phyloP scores from a whole-genome alignment of 2,329 filamentous ascomycete species.

The Talaromyces piceae region DNA sequence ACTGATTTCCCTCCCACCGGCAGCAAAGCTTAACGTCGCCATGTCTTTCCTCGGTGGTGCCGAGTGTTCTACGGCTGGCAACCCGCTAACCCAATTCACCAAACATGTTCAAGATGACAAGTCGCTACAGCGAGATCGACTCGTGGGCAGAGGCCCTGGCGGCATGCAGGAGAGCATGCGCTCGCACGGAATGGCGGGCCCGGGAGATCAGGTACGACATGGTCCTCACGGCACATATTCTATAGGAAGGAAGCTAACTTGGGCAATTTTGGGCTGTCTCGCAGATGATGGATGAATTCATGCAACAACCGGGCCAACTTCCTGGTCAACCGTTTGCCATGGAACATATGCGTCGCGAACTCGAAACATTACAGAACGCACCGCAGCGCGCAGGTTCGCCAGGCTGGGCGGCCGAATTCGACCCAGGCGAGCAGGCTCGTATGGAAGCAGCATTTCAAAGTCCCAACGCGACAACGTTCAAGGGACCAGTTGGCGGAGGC shows the following conservation, averaged over 20 bases:
- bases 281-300: conserved; percentile 91
- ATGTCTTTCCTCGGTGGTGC: conserved; percentile 97
- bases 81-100: conserved; percentile 93
- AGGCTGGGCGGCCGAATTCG: conserved; percentile 58
- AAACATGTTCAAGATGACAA: conserved; percentile 97
- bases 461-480: conserved; percentile 33
- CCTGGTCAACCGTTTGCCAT: conserved; percentile 55
- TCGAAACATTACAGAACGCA: conserved; percentile 46
- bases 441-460: conserved; percentile 64
- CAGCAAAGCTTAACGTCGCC: conserved; percentile 3
- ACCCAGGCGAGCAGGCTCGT: conserved; percentile 54
- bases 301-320: conserved; percentile 60
- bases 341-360: conserved; percentile 58
- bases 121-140: conserved; percentile 81
- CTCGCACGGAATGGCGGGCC: conserved; percentile 59
- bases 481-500: conserved; percentile 38
- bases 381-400: conserved; percentile 48
- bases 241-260: not conserved
- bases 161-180: conserved; percentile 70
- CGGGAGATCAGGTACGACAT: conserved; percentile 61
- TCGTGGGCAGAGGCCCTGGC: conserved; percentile 67
- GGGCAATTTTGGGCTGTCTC: conserved; percentile 3
- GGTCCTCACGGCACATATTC: not conserved
- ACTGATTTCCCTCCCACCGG: not conserved
- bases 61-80: conserved; percentile 93